Evolutionary conservation across 306 rosid genomes (phyloP).

Genomic region (Quercus parvula): DNA sequence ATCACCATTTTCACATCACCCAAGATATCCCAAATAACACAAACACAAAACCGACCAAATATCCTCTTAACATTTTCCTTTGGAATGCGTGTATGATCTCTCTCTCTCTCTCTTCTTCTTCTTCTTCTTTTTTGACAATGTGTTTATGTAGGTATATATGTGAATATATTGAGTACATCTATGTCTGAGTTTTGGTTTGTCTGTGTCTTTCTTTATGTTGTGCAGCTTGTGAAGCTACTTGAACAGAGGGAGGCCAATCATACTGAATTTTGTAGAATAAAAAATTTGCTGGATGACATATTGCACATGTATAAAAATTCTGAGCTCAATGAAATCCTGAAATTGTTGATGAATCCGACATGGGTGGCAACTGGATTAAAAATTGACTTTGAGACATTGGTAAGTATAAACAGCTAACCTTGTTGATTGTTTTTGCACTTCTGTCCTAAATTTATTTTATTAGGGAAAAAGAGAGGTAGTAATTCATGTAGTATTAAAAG

Average conservation of each 20-base stretch:
- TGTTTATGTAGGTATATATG: not conserved
- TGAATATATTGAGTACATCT: not conserved
- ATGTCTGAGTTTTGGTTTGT: conserved; percentile 16
- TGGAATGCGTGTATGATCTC: not conserved
- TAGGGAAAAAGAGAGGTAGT: not conserved
- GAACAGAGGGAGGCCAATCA: conserved; percentile 94
- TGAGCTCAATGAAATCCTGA: conserved; percentile 67
- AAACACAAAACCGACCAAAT: too few species aligned
- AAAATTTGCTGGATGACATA: conserved; percentile 80
- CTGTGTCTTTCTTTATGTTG: conserved; percentile 21
- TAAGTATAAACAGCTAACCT: conserved; percentile 36
- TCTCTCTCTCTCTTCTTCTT: not conserved
- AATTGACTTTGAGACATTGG: conserved; percentile 70
- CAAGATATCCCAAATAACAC: too few species aligned
- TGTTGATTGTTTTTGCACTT: not conserved
- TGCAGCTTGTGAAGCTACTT: conserved; percentile 94
- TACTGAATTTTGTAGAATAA: conserved; percentile 85
- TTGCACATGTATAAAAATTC: conserved; percentile 59
- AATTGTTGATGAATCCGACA: conserved; percentile 78
- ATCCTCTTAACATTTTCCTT: too few species aligned
- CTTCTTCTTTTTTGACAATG: not conserved
- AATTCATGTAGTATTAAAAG: not conserved
- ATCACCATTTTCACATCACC: too few species aligned
- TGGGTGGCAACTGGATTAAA: conserved; percentile 90
- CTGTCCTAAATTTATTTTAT: not conserved